Evolutionary conservation across 352 stramenopile species (phyloP), one percentile per base, ranked within the genome.

Genomic region (Blastocystis sp.): DNA sequence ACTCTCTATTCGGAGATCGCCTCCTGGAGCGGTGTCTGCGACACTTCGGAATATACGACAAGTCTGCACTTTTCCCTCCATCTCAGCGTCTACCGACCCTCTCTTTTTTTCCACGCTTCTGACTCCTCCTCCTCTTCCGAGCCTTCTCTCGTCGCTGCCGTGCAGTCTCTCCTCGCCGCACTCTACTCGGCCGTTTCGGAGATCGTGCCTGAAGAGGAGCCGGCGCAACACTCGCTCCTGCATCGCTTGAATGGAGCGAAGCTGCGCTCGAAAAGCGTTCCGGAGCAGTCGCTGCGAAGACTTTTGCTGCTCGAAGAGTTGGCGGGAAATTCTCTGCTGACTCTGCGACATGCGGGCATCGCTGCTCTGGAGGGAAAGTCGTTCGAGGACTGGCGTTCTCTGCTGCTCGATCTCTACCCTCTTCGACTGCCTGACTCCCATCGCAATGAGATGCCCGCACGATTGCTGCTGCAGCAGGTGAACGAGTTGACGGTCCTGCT

Each of bases 381-480:
- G 54, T 2, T 39, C 20, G 23, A 15, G 20, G 47, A 84, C 8
- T 84, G 73, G 73, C 39, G 26, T 64, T 29, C 45, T 9, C 39
- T 84, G 37, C 53, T 84, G 20, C 29, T 47, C 3, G 73, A 84
- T 29, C 62, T 68, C 37, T 84, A 84, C 45, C 73, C 73, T 9
- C 53, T 84, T 1, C 18, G 73, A 20, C n/a, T 84, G 2, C 37
- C 50, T 37, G 73, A 84, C 39, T 39, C 73, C 0, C 73, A 84
- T 64, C 73, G 73, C 4, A 84, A 84, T 26, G 73, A 84, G 6
- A 29, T 20, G 4, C 3, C 20, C 2, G 7, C 20, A 7, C 53
- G 34, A 47, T 20, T 66, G 4, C 47, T 69, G 26, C 26, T 84
- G 37, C 73, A 66, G 0, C 73, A 84, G 13, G 53, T 68, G 3